These are phyloP conservation scores for Thuja plicata DNA, from an alignment of 83 land plant genomes.

Conservation along the genomic window DNA sequence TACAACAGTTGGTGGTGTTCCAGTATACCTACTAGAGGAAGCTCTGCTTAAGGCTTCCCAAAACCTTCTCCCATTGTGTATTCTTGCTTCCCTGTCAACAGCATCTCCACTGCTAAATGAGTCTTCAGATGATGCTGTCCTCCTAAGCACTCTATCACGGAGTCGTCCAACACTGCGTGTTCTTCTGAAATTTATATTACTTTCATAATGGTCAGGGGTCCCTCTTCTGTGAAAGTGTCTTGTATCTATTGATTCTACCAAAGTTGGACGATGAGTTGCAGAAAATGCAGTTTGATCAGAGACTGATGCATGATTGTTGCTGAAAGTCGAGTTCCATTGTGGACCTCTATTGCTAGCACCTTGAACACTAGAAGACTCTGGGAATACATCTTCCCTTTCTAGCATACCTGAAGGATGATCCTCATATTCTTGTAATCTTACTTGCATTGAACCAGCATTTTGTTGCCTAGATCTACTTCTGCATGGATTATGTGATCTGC, in stretches of 20 bases:
- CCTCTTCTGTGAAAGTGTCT: slow-evolving; percentile 31
- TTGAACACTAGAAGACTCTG: not conserved
- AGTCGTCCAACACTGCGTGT: slow-evolving; percentile 69
- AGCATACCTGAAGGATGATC: not conserved
- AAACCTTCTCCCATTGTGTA: slow-evolving; percentile 19
- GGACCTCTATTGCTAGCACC: not conserved
- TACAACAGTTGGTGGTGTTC: slow-evolving; percentile 16
- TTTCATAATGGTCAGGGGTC: slow-evolving; percentile 43
- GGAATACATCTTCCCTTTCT: slow-evolving; percentile 2
- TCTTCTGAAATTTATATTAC: slow-evolving; percentile 53
- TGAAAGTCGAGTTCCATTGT: not conserved
- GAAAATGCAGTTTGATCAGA: slow-evolving; percentile 12
- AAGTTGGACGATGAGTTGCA: not conserved
- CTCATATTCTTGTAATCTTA: not conserved
- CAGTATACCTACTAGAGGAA: slow-evolving; percentile 18
- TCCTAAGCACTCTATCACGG: slow-evolving; percentile 65
- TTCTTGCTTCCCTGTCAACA: slow-evolving; percentile 22
- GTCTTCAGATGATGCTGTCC: slow-evolving; percentile 43
- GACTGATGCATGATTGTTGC: not conserved
- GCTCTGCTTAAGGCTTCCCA: slow-evolving; percentile 23
- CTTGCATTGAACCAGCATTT: not conserved
- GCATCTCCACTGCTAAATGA: slow-evolving; percentile 40
- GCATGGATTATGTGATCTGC: not conserved
- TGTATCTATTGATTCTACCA: slow-evolving; percentile 10
- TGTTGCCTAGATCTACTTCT: slow-evolving; percentile 12